A percentile compares a stretch with the other conserved stretches of the same genome.
Conservation (phyloP, 2,329 filamentous ascomycete genomes). For the Torrubiella hemipterigena region DNA sequence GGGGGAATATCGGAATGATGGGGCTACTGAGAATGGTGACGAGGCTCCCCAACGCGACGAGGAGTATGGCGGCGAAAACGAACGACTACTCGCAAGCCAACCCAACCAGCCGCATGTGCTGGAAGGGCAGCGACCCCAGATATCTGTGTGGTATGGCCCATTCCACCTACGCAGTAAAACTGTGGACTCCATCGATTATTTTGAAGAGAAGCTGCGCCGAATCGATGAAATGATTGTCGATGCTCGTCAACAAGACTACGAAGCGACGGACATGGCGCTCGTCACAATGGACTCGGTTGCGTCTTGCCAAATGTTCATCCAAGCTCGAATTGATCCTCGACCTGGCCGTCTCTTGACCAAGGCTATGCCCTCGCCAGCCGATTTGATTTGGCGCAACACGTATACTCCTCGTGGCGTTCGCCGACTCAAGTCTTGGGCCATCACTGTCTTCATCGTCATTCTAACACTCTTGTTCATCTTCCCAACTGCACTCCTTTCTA, state of each 20-base stretch:
- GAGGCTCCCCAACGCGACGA: conserved; percentile 23
- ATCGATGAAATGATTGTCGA: conserved; percentile 63
- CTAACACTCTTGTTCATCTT: conserved; percentile 83
- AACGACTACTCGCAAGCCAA: conserved; percentile 44
- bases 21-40: conserved; percentile 12
- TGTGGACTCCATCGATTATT: conserved; percentile 90
- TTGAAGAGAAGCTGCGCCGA: conserved; percentile 69
- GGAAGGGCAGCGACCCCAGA: conserved; percentile 48
- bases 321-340: conserved; percentile 83
- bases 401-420: conserved; percentile 67
- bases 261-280: conserved; percentile 75
- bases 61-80: conserved; percentile 41
- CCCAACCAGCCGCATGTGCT: conserved; percentile 14
- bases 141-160: conserved; percentile 67
- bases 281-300: conserved; percentile 96
- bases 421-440: conserved; percentile 67
- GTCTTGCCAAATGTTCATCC: conserved; percentile 87
- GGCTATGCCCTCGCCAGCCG: conserved; percentile 74
- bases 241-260: conserved; percentile 64
- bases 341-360: conserved; percentile 79
- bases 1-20: neutral
- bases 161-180: conserved; percentile 59
- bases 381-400: conserved; percentile 93
- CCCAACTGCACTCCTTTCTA: conserved; percentile 68
- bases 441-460: conserved; percentile 72